These are phyloP conservation scores for Macrophomina phaseolina DNA, from an alignment of 2,329 filamentous ascomycete genomes.

Conservation along the genomic window DNA sequence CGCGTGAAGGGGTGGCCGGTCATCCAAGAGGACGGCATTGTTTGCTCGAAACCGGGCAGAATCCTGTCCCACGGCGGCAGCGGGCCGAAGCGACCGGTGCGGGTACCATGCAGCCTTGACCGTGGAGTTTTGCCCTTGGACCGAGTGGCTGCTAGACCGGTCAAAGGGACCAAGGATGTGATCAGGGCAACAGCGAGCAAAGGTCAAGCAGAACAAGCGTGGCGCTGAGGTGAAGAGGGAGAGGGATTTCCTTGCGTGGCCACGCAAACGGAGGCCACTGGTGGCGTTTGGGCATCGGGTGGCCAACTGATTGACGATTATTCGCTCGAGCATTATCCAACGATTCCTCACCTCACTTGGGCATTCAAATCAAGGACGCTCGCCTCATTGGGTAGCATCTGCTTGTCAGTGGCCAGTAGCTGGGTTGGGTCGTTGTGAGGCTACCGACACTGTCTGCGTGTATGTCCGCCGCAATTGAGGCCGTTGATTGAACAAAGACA, in stretches of 20 bases:
- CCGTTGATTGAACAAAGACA: not conserved
- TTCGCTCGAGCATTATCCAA: no score
- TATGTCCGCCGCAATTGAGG: not conserved
- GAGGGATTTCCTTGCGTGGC: not conserved
- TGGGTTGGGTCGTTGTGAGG: not conserved
- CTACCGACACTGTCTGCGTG: not conserved
- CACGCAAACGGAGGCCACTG: not conserved
- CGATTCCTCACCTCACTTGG: not conserved
- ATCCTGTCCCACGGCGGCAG: not conserved
- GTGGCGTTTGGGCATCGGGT: not conserved
- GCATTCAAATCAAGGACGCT: not conserved
- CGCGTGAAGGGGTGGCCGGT: not conserved
- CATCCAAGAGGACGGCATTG: not conserved
- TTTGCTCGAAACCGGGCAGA: not conserved
- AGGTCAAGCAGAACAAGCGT: not conserved
- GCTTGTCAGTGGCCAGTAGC: not conserved
- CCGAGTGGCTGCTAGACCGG: not conserved
- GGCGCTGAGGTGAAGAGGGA: not conserved
- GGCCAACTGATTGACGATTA: no score
- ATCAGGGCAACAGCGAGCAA: not conserved
- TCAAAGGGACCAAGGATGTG: not conserved
- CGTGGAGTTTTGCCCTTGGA: not conserved
- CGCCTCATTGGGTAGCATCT: not conserved
- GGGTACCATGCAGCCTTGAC: not conserved
- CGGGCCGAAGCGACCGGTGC: conserved; percentile 1